These are phyloP conservation scores for Akanthomyces dipterigenus DNA, from an alignment of 2,329 filamentous ascomycete species.

Conservation along the genomic window DNA sequence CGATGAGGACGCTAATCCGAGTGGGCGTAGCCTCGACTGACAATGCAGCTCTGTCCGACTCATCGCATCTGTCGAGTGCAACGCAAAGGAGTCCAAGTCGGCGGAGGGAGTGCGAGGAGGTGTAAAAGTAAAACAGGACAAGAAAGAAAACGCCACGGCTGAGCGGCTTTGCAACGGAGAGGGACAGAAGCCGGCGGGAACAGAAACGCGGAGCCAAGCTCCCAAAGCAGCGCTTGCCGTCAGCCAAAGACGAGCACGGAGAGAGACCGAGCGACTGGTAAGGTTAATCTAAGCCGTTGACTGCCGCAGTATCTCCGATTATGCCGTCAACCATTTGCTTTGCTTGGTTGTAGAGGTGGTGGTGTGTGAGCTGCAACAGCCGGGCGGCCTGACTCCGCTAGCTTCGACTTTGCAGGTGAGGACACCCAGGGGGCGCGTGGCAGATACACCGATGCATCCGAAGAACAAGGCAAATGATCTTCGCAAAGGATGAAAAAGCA, in stretches of 20 bases:
- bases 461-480: background rate
- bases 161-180: constrained; percentile 6
- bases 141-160: background rate
- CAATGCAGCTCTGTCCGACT: background rate
- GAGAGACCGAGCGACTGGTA: constrained; percentile 10
- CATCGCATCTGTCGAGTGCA: background rate
- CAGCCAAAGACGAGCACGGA: constrained; percentile 1
- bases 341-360: background rate
- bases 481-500: background rate
- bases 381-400: background rate
- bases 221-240: background rate
- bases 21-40: constrained; percentile 6
- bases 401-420: too few relatives aligned
- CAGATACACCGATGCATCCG: background rate
- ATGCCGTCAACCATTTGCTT: background rate
- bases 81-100: background rate
- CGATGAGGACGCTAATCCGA: constrained; percentile 1
- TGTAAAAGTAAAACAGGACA: background rate
- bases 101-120: background rate
- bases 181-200: background rate
- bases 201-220: background rate
- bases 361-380: background rate
- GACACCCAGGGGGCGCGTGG: too few relatives aligned
- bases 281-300: constrained; percentile 4
- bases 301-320: constrained; percentile 8